These are phyloP conservation scores for Sporisorium graminicola DNA, from an alignment of 1,284 basidiomycete species.

Conservation along the genomic window DNA sequence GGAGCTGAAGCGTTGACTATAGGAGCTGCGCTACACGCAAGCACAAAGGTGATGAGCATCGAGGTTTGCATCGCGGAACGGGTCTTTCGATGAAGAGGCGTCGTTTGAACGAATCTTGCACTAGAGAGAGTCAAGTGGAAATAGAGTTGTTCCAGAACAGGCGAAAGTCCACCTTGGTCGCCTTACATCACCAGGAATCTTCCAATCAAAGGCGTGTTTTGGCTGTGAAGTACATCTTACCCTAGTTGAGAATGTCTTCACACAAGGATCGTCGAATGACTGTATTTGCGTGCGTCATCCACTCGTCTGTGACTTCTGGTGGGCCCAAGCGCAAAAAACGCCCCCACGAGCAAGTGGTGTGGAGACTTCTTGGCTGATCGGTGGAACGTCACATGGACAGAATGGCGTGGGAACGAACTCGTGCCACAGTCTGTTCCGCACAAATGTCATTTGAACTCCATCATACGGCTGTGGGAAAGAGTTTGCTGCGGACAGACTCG, in stretches of 20 bases:
- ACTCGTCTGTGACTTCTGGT: background rate
- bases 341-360: background rate
- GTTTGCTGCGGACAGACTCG: background rate
- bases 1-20: constrained; percentile 24
- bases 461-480: background rate
- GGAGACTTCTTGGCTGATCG: background rate
- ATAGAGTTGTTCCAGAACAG: background rate
- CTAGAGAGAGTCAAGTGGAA: background rate
- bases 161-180: background rate
- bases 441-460: background rate
- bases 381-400: too few species aligned
- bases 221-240: background rate
- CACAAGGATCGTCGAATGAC: background rate
- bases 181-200: background rate
- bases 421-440: too few species aligned
- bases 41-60: background rate
- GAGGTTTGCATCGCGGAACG: constrained; percentile 16
- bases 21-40: constrained; percentile 1
- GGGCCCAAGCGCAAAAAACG: background rate
- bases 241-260: background rate
- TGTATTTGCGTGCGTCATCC: background rate
- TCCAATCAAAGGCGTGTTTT: background rate
- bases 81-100: background rate
- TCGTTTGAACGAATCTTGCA: background rate
- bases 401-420: background rate